Evolutionary conservation across 2,329 filamentous ascomycete genomes (phyloP), one percentile per base, ranked within the genome.

Genomic region (Lachnellula occidentalis): DNA sequence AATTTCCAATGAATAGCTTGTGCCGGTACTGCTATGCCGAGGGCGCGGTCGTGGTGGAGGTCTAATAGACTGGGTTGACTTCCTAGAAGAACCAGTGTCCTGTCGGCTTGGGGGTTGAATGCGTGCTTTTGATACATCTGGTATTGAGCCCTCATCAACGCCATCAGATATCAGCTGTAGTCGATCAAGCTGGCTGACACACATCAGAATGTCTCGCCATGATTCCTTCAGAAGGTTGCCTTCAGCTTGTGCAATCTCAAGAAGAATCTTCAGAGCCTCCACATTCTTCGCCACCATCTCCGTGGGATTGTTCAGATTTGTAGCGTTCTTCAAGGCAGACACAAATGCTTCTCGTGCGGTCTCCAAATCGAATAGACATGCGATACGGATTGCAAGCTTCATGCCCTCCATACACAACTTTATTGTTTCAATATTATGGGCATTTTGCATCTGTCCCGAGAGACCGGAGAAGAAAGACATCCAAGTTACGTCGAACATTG

Each of bases 401-500:
- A 97, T 90, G 3, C 94, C 94, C 67, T 99, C 92, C 66, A 99
- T 87, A 66, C 94, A 99, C 6, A 96, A 74, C 67, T 86, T 90
- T 70, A 96, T 92, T 15, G 94, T 89, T 62, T 96, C 91, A 4
- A 96, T 77, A 66, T 96, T 96, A 63, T 95, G 89, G 0, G 90
- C 88, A 67, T 96, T 92, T 64, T 97, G 94, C 69, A 94, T 92
- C 63, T 95, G 89, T 49, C 89, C 92, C 1, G 92, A 96, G 24
- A 99, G 79, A 0, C 92, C 92, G 5, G 92, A 97, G 66, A 99
- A 87, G 71, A 96, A 95, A 9, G 92, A 96, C 92, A 97, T 99
- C 94, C 94, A 99, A 0, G 91, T 95, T 22, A 96, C 91, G 65
- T 96, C 92, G 67, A 99, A 97, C 94, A 99, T 99, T 0, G 94